Base-by-base conservation (phyloP, 495 filamentous ascomycete species). In the Niebla homalea region DNA sequence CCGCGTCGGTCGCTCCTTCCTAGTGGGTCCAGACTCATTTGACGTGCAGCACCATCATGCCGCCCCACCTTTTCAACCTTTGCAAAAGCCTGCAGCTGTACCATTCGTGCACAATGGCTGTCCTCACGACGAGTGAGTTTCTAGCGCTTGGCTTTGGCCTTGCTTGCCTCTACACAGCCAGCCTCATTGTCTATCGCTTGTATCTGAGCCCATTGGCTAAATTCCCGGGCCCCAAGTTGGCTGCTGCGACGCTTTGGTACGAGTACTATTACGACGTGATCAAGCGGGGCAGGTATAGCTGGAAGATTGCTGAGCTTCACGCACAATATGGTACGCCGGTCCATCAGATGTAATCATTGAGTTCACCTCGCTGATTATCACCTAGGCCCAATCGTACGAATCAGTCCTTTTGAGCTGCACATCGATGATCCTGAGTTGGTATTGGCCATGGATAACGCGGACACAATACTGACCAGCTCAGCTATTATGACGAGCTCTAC, bases 361-460 rank as follows among this genome's bases (percentile, higher is more conserved):
- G 4, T 2, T 20, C 29, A 29, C 5, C 8, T 39, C n/a, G 22
- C 20, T 32, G 14, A 43, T 37, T 4, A 19, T 39, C 26, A n/a
- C 62, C 7, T 32, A 70, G 76, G 78, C 2, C 77, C 78, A 15
- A 79, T 82, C 44, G 63, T 81, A 6, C 67, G 78, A 15, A 78
- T 82, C 60, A 74, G 62, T 40, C 77, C 80, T 0, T 55, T 68
- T 43, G 77, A 81, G 48, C 36, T 82, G 0, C 75, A 77, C 50
- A 65, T 80, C 51, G 59, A 67, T 26, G 76, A 79, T 56, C 70
- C 74, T 0, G 67, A 72, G 7, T 46, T 1, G 14, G n/a, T 18
- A 3, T 26, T 1, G 18, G 16, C 14, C 4, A 6, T 11, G 14
- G 10, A 18, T 7, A 3, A 48, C 23, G 6, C n/a, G 25, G 79